Evolutionary conservation across 2,329 filamentous ascomycete species (phyloP), one percentile per base, ranked within the genome.

Genomic region (Rhinocladiella similis): DNA sequence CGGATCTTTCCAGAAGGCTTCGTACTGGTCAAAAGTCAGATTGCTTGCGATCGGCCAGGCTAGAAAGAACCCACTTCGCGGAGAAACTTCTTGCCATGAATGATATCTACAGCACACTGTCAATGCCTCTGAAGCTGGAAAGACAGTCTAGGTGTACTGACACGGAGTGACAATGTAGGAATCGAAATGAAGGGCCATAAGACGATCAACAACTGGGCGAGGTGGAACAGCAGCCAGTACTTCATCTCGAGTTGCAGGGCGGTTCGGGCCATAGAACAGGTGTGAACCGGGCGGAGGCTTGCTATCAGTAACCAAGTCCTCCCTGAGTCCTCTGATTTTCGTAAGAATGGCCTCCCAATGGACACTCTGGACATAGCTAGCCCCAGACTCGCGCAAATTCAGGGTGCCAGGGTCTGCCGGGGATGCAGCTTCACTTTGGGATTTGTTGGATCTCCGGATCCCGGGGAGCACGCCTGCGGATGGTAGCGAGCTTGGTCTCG

Each of bases 1-100:
- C 1, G 72, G 74, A 36, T 71, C 66, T n/a, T 57, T 51, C 76
- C 77, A 80, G 59, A 79, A 78, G 1, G 60, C 47, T 25, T 73
- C 68, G 51, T 78, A 78, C 71, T 77, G 47, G 51, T 61, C 54
- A 61, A 61, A 62, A 60, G 60, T 66, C 61, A 63, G 60, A 63
- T 53, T 62, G 51, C 45, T 61, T 56, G 42, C 57, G 51, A 59
- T 57, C 54, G 45, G 57, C 47, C 50, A 62, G 46, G 41, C 52
- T 53, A 58, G 53, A 61, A 60, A 63, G 54, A 59, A 60, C 64
- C 50, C 29, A 65, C 66, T 62, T 68, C 66, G 57, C 56, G 59
- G 50, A 66, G 63, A 65, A 67, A 68, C 48, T 65, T 66, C 54
- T 57, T 59, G 29, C 60, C 36, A 66, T 68, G 66, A 61, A 66